phyloP scores from a whole-genome alignment of 2,329 filamentous ascomycete species.

The Thielaviopsis punctulata region DNA sequence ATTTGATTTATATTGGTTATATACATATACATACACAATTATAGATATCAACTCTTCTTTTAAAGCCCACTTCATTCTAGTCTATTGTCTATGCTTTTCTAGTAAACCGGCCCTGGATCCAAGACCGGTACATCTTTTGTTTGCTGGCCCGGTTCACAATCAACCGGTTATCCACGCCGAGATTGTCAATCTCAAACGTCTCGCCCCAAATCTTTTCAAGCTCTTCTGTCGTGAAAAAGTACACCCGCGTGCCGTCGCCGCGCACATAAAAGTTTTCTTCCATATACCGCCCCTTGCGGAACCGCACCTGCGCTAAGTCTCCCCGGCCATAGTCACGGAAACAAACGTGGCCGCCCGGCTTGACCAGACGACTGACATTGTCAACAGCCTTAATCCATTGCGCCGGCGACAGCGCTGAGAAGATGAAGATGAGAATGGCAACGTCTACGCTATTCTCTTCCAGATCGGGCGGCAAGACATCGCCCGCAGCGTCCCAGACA shows the following conservation, averaged over 20 bases:
- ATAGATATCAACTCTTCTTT: neutral
- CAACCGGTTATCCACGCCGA: constrained; percentile 75
- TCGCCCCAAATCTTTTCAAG: constrained; percentile 62
- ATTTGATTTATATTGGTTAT: constrained; percentile 4
- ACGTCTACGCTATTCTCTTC: constrained; percentile 71
- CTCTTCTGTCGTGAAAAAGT: constrained; percentile 88
- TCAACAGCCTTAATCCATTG: constrained; percentile 73
- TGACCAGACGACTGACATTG: constrained; percentile 70
- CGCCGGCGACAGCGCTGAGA: constrained; percentile 69
- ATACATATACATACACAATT: neutral
- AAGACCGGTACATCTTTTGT: constrained; percentile 97
- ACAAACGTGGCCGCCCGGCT: constrained; percentile 80
- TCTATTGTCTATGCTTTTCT: constrained; percentile 32
- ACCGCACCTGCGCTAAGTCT: constrained; percentile 88
- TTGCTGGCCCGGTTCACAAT: constrained; percentile 81
- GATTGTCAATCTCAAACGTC: constrained; percentile 38
- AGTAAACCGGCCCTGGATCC: constrained; percentile 71
- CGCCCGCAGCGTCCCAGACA: constrained; percentile 77
- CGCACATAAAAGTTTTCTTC: constrained; percentile 96
- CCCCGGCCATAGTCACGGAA: constrained; percentile 95
- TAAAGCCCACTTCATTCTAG: neutral
- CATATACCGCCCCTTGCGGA: constrained; percentile 87
- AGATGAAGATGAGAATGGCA: constrained; percentile 91
- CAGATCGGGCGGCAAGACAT: constrained; percentile 59
- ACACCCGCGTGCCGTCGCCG: constrained; percentile 88